phyloP scores from a whole-genome alignment of 2,329 filamentous ascomycete genomes.

The Drechslerella coelobrocha region DNA sequence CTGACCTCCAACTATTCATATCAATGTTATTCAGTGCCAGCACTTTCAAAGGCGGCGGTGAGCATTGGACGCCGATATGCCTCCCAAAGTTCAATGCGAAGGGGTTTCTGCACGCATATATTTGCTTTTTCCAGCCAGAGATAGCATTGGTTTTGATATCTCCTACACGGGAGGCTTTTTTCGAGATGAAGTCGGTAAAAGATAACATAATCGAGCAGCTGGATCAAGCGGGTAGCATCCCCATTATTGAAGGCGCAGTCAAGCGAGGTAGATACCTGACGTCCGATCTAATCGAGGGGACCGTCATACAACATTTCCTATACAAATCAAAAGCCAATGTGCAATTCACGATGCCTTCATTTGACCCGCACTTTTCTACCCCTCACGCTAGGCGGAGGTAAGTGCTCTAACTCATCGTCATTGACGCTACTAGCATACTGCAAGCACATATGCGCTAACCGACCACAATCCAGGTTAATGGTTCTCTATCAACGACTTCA shows the following conservation, averaged over 20 bases:
- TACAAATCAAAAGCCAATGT: conserved; percentile 96
- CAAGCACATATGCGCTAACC: conserved; percentile 26
- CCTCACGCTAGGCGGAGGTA: conserved; percentile 70
- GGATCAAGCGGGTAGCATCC: conserved; percentile 75
- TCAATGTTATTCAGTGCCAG: conserved; percentile 99
- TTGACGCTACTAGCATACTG: conserved; percentile 17
- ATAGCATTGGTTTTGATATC: conserved; percentile 94
- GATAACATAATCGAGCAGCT: conserved; percentile 72
- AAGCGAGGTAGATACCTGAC: conserved; percentile 73
- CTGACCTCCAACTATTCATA: conserved; percentile 94
- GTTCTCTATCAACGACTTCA: conserved; percentile 86
- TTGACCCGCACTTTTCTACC: conserved; percentile 71
- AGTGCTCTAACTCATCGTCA: conserved; percentile 43
- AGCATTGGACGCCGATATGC: conserved; percentile 97
- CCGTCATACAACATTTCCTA: conserved; percentile 84
- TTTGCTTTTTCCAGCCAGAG: conserved; percentile 88
- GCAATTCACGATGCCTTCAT: conserved; percentile 90
- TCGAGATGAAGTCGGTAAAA: conserved; percentile 77
- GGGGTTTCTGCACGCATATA: conserved; percentile 98
- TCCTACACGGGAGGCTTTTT: conserved; percentile 91
- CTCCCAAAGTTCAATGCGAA: conserved; percentile 96
- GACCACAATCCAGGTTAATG: conserved; percentile 66
- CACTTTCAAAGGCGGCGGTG: conserved; percentile 84
- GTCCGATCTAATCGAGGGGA: conserved; percentile 76
- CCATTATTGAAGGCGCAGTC: conserved; percentile 75